Evolutionary conservation across 768 basidiomycete species (phyloP), one percentile per base, ranked within the genome.

Genomic region (Naematelia encephala): DNA sequence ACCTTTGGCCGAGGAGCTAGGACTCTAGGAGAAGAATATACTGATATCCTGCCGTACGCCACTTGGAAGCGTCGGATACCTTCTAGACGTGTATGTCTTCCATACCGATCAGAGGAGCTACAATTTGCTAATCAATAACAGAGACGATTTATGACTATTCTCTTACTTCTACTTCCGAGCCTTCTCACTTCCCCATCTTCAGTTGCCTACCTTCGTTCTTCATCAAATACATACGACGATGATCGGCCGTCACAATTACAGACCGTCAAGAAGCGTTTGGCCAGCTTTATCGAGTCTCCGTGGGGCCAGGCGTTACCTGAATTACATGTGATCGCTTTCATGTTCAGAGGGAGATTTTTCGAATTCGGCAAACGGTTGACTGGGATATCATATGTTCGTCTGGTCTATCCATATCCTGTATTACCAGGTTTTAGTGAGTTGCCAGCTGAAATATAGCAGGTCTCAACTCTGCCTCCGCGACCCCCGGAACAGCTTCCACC

Each of bases 21-120:
- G 55, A 77, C 77, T 3, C 48, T 78, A 14, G 77, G 77, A 10
- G 77, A 78, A 52, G 77, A 78, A 48, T 78, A 78, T 46, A 75
- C 74, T 14, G 77, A 78, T 54, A 74, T 78, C n/a, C 45, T 68
- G 25, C 73, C 75, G 4, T 62, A 66, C 25, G 56, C 71, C 46
- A 25, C 28, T 12, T 27, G 55, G 45, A 54, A 48, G 27, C 44
- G 58, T 12, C 56, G 61, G 28, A 59, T 65, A 46, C 73, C 61
- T 16, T 61, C 65, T 3, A 47, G 62, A 19, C 26, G 39, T 27
- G 72, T 71, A n/a, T 14, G 28, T 21, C 12, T 19, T n/a, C 8
- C 46, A 21, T 47, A 10, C 21, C 46, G 19, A 8, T 47, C 46
- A 47, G 25, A 10, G 5, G 19, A 47, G 10, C 5, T 47, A 8